Evolutionary conservation across 768 basidiomycete genomes (phyloP).

Genomic region (Boletus pseudopeckii): DNA sequence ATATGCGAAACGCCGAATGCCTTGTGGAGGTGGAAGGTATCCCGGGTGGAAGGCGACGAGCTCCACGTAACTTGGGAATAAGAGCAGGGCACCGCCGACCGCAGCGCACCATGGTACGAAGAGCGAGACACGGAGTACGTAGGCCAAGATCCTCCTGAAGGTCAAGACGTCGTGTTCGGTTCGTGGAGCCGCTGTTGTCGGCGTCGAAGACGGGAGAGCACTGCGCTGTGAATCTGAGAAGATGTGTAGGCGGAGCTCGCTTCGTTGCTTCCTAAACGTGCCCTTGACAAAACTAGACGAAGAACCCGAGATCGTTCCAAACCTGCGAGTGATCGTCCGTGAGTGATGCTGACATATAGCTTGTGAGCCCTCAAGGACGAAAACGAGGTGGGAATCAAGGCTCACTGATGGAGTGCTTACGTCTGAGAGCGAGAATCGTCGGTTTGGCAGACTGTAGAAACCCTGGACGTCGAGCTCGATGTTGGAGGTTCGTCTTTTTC

Average conservation of each 20-base stretch:
- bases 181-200: not conserved
- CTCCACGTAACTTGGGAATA: slow-evolving; percentile 28
- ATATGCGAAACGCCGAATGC: slow-evolving; percentile 37
- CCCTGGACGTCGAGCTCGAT: slow-evolving; percentile 3
- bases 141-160: not conserved
- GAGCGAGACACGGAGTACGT: slow-evolving; percentile 16
- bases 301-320: slow-evolving; percentile 28
- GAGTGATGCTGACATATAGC: not conserved
- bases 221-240: not conserved
- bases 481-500: not conserved
- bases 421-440: slow-evolving; percentile 31
- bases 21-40: slow-evolving; percentile 27
- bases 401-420: slow-evolving; percentile 15
- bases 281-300: slow-evolving; percentile 5
- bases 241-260: slow-evolving; percentile 11
- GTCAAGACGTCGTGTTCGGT: not conserved
- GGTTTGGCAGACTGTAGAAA: slow-evolving; percentile 30
- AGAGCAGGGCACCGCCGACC: slow-evolving; percentile 32
- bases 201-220: not conserved
- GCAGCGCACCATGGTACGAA: slow-evolving; percentile 37
- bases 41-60: slow-evolving; percentile 28
- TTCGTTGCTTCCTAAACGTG: slow-evolving; percentile 7
- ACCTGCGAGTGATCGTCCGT: slow-evolving; percentile 16
- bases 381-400: not conserved
- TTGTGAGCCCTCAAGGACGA: not conserved